Evolutionary conservation across 495 filamentous ascomycete genomes (phyloP).

Genomic region (Astrothelium subdiscretum): DNA sequence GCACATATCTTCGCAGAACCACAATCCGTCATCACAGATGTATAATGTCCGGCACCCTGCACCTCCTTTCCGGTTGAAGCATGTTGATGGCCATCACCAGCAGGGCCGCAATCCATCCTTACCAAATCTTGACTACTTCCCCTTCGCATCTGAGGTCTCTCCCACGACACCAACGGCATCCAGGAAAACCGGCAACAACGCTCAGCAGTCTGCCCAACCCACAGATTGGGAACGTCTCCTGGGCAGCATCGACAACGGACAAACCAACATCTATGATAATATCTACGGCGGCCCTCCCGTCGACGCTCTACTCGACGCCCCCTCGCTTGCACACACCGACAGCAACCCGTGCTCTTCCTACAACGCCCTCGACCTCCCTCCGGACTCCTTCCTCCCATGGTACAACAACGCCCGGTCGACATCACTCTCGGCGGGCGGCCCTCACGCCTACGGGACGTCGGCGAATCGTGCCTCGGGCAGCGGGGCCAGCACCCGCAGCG

Average conservation of each 20-base stretch:
- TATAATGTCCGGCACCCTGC: background rate
- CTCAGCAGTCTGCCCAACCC: conserved; percentile 22
- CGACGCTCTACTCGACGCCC: conserved; percentile 35
- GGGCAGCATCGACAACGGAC: conserved; percentile 63
- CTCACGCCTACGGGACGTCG: conserved; percentile 11
- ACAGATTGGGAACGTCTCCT: conserved; percentile 73
- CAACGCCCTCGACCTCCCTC: conserved; percentile 21
- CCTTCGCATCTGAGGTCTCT: conserved; percentile 28
- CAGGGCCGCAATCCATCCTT: conserved; percentile 25
- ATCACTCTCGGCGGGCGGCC: conserved; percentile 10
- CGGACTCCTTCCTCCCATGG: conserved; percentile 43
- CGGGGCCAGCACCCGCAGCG: conserved; percentile 60
- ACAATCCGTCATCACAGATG: background rate
- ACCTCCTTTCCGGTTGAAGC: background rate
- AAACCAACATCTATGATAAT: conserved; percentile 69
- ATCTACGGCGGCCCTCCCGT: conserved; percentile 64
- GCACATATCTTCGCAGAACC: background rate
- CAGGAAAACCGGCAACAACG: conserved; percentile 9
- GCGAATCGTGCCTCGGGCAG: conserved; percentile 12
- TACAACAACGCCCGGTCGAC: conserved; percentile 21
- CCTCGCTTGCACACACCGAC: conserved; percentile 4
- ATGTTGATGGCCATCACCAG: background rate
- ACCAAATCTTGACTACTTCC: conserved; percentile 44
- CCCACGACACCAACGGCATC: conserved; percentile 10
- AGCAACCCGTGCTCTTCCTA: conserved; percentile 21